Evolutionary conservation across 2,329 filamentous ascomycete genomes (phyloP), one percentile per base, ranked within the genome.

Genomic region (Pestalotiopsis sp.): DNA sequence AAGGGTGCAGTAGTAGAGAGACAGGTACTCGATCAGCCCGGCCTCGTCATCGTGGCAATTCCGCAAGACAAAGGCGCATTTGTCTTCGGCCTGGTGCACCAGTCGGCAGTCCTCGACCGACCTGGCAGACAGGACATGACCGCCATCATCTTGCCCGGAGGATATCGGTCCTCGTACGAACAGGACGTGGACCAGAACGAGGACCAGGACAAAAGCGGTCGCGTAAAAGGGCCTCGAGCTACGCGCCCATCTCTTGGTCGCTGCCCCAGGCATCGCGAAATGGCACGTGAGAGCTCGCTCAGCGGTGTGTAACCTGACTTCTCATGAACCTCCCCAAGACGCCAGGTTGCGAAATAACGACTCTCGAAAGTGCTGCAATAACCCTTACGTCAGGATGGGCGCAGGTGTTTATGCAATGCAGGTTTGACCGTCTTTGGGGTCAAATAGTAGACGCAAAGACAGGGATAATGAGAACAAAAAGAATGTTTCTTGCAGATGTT

Each of bases 1-100:
- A 41, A 97, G 85, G 58, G 84, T 83, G 85, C 96, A 99, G 81
- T 97, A 99, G 84, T 97, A 99, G 67, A 98, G 85, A 23, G 90
- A 87, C 61, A 98, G 88, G 81, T 99, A 99, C 31, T 93, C 92
- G 68, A 98, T 83, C 71, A 98, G 88, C 38, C 96, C 95, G 66
- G 95, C 93, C 81, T 98, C 93, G 78, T 98, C 94, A 75, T 97
- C 94, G 41, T 87, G 85, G 80, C 96, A 99, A 79, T 98, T 92
- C 68, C 86, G 85, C 73, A 86, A 89, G 68, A 98, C 90, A 80
- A 96, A 98, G 73, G 90, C 90, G 83, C 96, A 99, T 82, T 98
- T 90, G 78, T 99, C 92, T 69, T 85, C 76, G 65, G 90, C 92
- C 62, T 88, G 81, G 79, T 96, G 93, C 67, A 99, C 93, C 41